Evolutionary conservation across 2,329 filamentous ascomycete species (phyloP).

Genomic region (Fusarium anguioides): DNA sequence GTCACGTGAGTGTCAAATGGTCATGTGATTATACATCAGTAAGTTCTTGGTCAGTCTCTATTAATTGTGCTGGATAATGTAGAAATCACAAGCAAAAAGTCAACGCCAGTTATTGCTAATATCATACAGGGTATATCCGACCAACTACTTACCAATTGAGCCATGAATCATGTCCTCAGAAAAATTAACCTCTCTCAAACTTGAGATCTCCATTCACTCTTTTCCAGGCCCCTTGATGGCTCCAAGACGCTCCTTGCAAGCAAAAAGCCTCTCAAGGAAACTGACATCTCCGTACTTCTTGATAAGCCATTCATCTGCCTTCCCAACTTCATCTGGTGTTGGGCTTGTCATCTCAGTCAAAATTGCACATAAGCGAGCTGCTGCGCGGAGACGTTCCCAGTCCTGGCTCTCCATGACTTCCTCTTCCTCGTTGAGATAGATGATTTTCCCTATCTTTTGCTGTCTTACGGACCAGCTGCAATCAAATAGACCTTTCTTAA

Average conservation of each 20-base stretch:
- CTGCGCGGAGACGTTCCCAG: constrained; percentile 43
- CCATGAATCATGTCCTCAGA: neutral
- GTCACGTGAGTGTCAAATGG: constrained; percentile 46
- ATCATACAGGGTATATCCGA: constrained; percentile 4
- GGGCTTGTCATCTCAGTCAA: constrained; percentile 43
- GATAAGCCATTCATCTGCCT: constrained; percentile 41
- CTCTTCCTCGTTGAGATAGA: constrained; percentile 47
- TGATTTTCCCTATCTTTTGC: constrained; percentile 39
- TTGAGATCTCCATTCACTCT: neutral
- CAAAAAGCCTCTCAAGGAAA: constrained; percentile 36
- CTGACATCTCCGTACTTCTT: constrained; percentile 42
- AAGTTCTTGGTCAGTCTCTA: no score
- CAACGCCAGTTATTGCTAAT: neutral
- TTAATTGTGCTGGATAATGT: no score
- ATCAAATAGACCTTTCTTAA: constrained; percentile 8
- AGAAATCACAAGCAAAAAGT: neutral
- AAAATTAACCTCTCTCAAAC: neutral
- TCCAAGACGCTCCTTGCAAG: constrained; percentile 9
- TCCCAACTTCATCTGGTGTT: constrained; percentile 33
- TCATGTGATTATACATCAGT: no score
- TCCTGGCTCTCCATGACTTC: constrained; percentile 36
- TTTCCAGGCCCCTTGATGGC: neutral
- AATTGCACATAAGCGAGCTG: constrained; percentile 43
- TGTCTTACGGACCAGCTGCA: constrained; percentile 40
- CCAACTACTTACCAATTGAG: neutral